A percentile compares a stretch with the other conserved stretches of the same genome.
Conservation (phyloP, 129 eudicot species). For the Cynara cardunculus region DNA sequence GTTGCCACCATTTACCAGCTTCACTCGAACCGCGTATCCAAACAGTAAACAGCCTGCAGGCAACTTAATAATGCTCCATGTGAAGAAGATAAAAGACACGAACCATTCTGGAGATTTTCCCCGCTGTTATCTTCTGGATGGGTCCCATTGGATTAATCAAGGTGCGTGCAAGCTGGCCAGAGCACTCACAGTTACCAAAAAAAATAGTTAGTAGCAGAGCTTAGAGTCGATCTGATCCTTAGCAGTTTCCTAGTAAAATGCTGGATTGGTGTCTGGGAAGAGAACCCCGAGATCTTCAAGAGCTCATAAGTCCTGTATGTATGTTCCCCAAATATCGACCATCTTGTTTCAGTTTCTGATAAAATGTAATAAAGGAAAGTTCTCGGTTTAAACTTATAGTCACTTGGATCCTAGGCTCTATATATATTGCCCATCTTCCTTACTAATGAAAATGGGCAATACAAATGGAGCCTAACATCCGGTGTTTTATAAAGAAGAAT, state of each 20-base stretch:
- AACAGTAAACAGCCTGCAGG: neutral
- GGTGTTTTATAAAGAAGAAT: neutral
- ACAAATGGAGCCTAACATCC: neutral
- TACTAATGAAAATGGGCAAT: neutral
- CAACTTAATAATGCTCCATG: neutral
- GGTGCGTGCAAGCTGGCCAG: neutral
- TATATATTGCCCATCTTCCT: neutral
- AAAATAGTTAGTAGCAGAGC: neutral
- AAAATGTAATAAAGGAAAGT: neutral
- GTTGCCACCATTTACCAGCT: neutral
- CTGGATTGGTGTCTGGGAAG: neutral
- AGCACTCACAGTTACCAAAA: neutral
- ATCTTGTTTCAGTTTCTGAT: constrained; percentile 5
- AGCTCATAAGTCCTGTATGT: neutral
- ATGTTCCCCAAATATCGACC: neutral
- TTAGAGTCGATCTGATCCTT: constrained; percentile 6
- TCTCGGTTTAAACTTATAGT: neutral
- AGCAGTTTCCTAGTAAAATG: neutral
- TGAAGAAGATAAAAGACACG: neutral
- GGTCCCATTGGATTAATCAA: neutral
- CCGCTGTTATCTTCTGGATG: neutral
- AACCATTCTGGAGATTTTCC: neutral
- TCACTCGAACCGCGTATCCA: neutral
- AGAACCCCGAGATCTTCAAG: neutral
- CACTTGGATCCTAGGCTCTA: neutral